Evolutionary conservation across 2,329 filamentous ascomycete species (phyloP).

Genomic region (Fusarium anguioides): DNA sequence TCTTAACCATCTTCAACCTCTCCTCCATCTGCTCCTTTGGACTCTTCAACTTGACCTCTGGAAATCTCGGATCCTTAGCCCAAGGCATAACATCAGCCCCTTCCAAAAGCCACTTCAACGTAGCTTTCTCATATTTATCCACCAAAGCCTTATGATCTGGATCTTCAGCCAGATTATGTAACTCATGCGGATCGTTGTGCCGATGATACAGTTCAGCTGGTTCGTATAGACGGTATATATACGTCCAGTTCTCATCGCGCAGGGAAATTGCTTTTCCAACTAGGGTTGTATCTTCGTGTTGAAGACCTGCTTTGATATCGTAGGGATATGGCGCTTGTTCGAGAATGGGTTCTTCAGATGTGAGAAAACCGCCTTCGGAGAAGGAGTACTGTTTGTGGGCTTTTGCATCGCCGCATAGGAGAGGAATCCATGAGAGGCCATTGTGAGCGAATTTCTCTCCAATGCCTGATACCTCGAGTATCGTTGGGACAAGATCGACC

Average conservation of each 20-base stretch:
- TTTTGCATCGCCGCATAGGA: constrained; percentile 39
- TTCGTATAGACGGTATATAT: constrained; percentile 59
- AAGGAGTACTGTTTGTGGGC: constrained; percentile 55
- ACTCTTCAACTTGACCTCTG: constrained; percentile 31
- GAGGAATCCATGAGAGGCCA: constrained; percentile 50
- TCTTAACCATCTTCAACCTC: constrained; percentile 22
- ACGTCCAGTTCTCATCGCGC: constrained; percentile 54
- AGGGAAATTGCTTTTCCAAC: constrained; percentile 57
- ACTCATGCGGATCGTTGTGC: constrained; percentile 51
- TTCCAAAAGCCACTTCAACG: constrained; percentile 54
- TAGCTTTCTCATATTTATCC: constrained; percentile 42
- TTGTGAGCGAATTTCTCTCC: constrained; percentile 55
- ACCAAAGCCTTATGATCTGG: constrained; percentile 39
- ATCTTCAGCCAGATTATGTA: constrained; percentile 53
- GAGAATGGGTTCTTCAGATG: constrained; percentile 57
- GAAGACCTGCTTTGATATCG: constrained; percentile 58
- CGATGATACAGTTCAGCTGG: constrained; percentile 57
- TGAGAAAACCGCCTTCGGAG: constrained; percentile 58
- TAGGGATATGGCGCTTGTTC: constrained; percentile 58
- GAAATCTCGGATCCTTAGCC: constrained; percentile 50
- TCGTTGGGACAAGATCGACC: constrained; percentile 58
- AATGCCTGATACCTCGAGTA: constrained; percentile 54
- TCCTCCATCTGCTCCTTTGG: constrained; percentile 36
- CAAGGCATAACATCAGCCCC: constrained; percentile 52
- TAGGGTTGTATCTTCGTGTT: constrained; percentile 56